Evolutionary conservation across 2,329 filamentous ascomycete species (phyloP), one percentile per base, ranked within the genome.

Genomic region (Colletotrichum scovillei): DNA sequence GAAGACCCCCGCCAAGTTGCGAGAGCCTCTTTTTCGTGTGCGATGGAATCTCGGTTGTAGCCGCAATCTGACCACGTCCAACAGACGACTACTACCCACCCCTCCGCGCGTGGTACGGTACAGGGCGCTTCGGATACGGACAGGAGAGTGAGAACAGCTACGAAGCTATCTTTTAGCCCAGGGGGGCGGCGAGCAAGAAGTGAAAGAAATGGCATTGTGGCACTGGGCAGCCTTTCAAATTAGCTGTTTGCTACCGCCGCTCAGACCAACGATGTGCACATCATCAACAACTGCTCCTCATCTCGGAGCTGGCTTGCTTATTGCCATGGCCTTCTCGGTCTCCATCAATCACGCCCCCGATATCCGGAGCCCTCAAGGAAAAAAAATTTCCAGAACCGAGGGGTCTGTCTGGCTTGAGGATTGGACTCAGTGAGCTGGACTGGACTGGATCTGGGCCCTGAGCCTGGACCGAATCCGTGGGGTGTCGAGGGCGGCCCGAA

Each of bases 201-300:
- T 22, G 42, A 49, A 49, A 49, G 38, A 49, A 49, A 49, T 19
- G 42, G 42, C 7, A 49, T 22, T 49, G 16, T 22, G 19, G 42
- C 42, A 49, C 42, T 56, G 42, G 66, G 24, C 35, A 63, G 52
- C 38, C 26, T 24, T 46, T 16, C 38, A 53, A 52, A 65, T 35
- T 38, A 28, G 60, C 59, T 57, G 32, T 42, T 26, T 49, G 52
- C 28, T n/a, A 59, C n/a, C 16, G 22, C 52, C 35, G 35, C 67
- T 58, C 32, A 58, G 42, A 35, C 46, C 32, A 49, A 49, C 35
- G 49, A 64, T 26, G 67, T 42, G 59, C 59, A 59, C 42, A n/a
- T 67, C 57, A 67, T 68, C 57, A 22, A 49, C 28, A 49, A 14
- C 35, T 42, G 38, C 53, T 69, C 60, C 60, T 69, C 67, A 59